phyloP scores from a whole-genome alignment of 345 rosid genomes.

The Syzygium oleosum region DNA sequence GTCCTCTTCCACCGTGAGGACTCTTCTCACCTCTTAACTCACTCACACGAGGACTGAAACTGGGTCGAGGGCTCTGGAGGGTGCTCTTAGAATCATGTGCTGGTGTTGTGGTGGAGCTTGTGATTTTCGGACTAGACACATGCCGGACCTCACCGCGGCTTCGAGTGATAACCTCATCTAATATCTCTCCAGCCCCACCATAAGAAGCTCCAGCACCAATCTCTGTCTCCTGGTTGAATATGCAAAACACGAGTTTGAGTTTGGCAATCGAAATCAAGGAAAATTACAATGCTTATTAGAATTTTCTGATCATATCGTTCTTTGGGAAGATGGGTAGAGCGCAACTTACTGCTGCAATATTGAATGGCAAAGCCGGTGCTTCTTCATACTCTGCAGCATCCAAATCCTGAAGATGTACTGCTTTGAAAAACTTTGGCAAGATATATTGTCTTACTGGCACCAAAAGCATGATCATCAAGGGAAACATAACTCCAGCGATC shows the following conservation, averaged over 20 bases:
- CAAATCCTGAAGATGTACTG: slow-evolving; percentile 77
- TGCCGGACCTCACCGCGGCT: slow-evolving; percentile 93
- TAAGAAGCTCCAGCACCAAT: slow-evolving; percentile 41
- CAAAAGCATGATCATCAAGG: slow-evolving; percentile 87
- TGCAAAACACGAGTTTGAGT: background rate
- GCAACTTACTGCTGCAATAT: slow-evolving; percentile 39
- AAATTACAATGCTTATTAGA: background rate
- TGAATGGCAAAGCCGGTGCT: slow-evolving; percentile 85
- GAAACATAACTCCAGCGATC: slow-evolving; percentile 89
- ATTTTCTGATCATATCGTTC: background rate
- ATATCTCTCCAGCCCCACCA: slow-evolving; percentile 63
- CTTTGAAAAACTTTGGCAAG: slow-evolving; percentile 85
- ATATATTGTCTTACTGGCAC: slow-evolving; percentile 82
- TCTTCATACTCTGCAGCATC: slow-evolving; percentile 97
- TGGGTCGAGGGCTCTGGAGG: slow-evolving; percentile 37
- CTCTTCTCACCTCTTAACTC: slow-evolving; percentile 61
- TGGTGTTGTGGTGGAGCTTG: slow-evolving; percentile 68
- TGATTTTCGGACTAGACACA: slow-evolving; percentile 57
- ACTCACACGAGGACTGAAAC: slow-evolving; percentile 51
- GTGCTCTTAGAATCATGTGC: slow-evolving; percentile 25
- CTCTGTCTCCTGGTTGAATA: slow-evolving; percentile 38
- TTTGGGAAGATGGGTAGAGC: background rate
- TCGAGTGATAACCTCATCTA: slow-evolving; percentile 82
- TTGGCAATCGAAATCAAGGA: background rate
- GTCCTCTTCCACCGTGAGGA: slow-evolving; percentile 36